phyloP scores from a whole-genome alignment of 2,329 filamentous ascomycete species.

The Fusarium tanahbumbuense region DNA sequence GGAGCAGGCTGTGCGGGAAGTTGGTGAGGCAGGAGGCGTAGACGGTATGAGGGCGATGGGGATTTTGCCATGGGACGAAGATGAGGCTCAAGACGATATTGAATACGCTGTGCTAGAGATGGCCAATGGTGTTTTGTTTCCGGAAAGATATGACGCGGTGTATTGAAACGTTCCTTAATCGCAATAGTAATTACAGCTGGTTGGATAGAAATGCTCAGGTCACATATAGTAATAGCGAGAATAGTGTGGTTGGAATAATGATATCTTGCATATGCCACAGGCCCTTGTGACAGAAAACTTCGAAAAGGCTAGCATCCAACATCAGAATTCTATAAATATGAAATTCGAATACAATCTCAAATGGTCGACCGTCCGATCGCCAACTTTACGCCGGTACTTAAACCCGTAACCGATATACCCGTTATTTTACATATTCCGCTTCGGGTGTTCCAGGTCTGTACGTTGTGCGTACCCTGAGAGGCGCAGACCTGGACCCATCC shows the following conservation, averaged over 20 bases:
- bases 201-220: not conserved
- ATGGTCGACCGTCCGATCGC: slow-evolving; percentile 28
- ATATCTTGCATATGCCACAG: slow-evolving; percentile 1
- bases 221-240: not conserved
- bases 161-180: slow-evolving; percentile 11
- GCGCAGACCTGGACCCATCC: slow-evolving; percentile 4
- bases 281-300: not conserved
- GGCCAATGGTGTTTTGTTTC: slow-evolving; percentile 57
- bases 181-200: not conserved
- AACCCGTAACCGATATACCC: slow-evolving; percentile 19
- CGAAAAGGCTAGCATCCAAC: slow-evolving; percentile 4
- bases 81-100: slow-evolving; percentile 48
- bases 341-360: slow-evolving; percentile 36
- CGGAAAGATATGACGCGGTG: slow-evolving; percentile 51
- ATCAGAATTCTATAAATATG: slow-evolving; percentile 25
- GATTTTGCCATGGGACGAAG: slow-evolving; percentile 55
- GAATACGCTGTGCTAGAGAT: slow-evolving; percentile 52
- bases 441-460: slow-evolving; percentile 12
- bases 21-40: slow-evolving; percentile 55
- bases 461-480: slow-evolving; percentile 28
- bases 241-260: not conserved
- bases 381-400: slow-evolving; percentile 35
- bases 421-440: slow-evolving; percentile 33
- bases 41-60: slow-evolving; percentile 57
- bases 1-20: slow-evolving; percentile 53